These are phyloP conservation scores for Medicago lupulina DNA, from an alignment of 306 rosid genomes.

Conservation along the genomic window DNA sequence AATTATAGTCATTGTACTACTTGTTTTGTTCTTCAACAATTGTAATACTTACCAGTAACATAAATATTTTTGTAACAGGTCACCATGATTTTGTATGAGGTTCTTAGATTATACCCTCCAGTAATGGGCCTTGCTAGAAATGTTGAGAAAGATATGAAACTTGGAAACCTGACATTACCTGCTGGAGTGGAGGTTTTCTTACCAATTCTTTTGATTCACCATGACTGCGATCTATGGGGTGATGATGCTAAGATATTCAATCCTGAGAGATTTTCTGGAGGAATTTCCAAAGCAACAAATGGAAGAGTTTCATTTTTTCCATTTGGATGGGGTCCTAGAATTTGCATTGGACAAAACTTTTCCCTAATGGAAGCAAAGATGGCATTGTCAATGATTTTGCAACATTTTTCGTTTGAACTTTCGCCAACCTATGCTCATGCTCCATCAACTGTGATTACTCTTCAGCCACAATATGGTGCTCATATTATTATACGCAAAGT, in stretches of 20 bases:
- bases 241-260: constrained; percentile 58
- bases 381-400: constrained; percentile 45
- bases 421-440: constrained; percentile 43
- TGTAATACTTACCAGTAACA: no score
- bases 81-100: constrained; percentile 58
- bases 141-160: constrained; percentile 35
- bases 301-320: constrained; percentile 51
- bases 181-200: constrained; percentile 47
- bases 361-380: constrained; percentile 46
- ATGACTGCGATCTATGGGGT: constrained; percentile 62
- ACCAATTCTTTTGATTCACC: constrained; percentile 43
- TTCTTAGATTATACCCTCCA: constrained; percentile 61
- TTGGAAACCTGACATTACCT: constrained; percentile 50
- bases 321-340: constrained; percentile 54
- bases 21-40: no score
- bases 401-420: constrained; percentile 43
- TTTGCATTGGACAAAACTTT: constrained; percentile 63
- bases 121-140: neutral
- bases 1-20: no score
- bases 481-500: constrained; percentile 31
- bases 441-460: neutral
- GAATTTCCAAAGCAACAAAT: constrained; percentile 54
- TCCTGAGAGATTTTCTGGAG: constrained; percentile 63
- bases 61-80: constrained; percentile 42
- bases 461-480: constrained; percentile 36